Base-by-base conservation (phyloP, 148 eudicot species). In the Arbutus unedo region DNA sequence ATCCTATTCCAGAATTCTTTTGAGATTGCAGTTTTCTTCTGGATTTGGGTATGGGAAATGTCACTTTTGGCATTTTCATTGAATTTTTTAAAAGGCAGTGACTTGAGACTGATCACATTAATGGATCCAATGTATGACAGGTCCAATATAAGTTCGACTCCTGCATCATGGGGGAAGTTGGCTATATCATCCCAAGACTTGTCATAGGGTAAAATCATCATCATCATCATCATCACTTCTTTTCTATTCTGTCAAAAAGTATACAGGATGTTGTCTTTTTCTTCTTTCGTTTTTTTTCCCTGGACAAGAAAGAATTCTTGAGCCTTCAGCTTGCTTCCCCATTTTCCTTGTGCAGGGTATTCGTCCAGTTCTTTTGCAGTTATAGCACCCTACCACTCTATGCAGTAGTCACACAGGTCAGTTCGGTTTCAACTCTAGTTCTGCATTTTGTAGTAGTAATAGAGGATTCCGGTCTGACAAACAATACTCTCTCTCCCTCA, bases 1-100 rank as follows among this genome's bases (percentile, higher is more conserved):
- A 83, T 82, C 57, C 79, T 85, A 43, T 87, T 87, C 50, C 68
- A 82, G 31, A 87, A 87, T 49, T 85, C 87, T 8, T 84, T 85
- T 59, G 87, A 81, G 70, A 43, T 87, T 5, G 85, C 89, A 14
- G 45, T 84, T 57, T 87, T 82, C 78, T 85, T 87, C 72, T 87
- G 87, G 89, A 70, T 79, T 72, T 77, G 21, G 80, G 66, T 56
- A 77, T 11, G 62, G 5, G 19, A 31, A 76, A 49, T 72, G 49
- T 41, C 51, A 14, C 21, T 3, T 43, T 72, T 72, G 51, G 23
- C 51, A 44, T 44, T 44, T 72, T 72, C 23, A 72, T 16, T 41
- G 21, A 14, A 5, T 11, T 72, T 72, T 43, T 72, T 43, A 2
- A 47, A 6, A 44, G 43, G 16, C 1, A 44, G 51, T 72, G n/a